Base-by-base conservation (phyloP, 805 yeast species). In the Spathaspora girioi region DNA sequence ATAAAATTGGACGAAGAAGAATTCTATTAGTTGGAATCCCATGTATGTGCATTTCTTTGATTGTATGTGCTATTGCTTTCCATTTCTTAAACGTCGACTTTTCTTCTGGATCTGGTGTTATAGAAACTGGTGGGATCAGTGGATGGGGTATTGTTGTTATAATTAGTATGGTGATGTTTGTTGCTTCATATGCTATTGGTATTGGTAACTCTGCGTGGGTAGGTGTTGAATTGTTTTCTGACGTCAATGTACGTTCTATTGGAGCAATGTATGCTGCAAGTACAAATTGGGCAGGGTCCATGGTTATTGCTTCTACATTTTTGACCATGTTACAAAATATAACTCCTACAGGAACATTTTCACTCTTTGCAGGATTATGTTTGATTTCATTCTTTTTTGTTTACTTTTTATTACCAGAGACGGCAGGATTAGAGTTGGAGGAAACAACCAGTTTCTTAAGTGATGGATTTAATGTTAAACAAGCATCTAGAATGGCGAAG, bases 201-300 rank as follows among this genome's bases (percentile, higher is more conserved):
- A 89, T 92, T 59, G 99, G 99, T 71, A 92, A 93, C 68, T 94
- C 90, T 50, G 97, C 98, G 51, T 93, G 99, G 99, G 97, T 93
- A 66, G 97, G 94, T 65, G 87, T 93, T 51, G 99, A 93, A 70
- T 75, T 93, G 63, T 91, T 94, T 73, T 94, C 97, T 35, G 96
- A 92, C 77, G 77, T 74, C 23, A 81, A 84, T 55, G 97, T 93
- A 32, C 83, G 99, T 67, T 96, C 97, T 53, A 78, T 90, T 45
- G 98, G 98, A 54, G 84, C 91, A 9, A 89, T 96, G 52, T 86
- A 82, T 62, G 91, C 97, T 1, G 89, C 97, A 11, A 93, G 94
- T 14, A 84, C 92, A 43, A 93, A 93, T 73, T 93, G 99, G 99
- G 82, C 90, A 5, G 98, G 98, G 48, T 90, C 97, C 20, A 75